Evolutionary conservation across 306 rosid genomes (phyloP), one percentile per base, ranked within the genome.

Genomic region (Prunus campanulata): DNA sequence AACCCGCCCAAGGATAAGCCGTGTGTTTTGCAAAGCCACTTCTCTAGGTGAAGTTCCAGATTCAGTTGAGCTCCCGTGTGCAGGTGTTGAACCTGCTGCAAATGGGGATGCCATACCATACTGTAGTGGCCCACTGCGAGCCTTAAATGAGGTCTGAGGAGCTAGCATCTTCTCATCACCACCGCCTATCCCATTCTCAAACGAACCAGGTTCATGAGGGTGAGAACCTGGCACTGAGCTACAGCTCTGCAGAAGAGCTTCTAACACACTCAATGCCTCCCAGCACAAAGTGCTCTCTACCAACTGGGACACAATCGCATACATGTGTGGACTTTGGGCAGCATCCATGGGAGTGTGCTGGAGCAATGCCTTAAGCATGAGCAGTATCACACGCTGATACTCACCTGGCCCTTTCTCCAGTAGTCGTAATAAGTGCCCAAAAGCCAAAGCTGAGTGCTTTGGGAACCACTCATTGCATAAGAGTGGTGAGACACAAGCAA

Each of bases 311-410:
- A 96, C 99, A 29, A 91, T 85, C 30, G 99, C 96, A 70, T 91
- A 96, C 87, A 96, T 96, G 77, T 96, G 99, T 2, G 99, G 98
- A 78, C 99, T 96, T 83, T 96, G 99, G 35, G 99, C 87, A 55
- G 98, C 98, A 77, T 96, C 99, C 90, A 96, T 88, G 25, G 98
- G 99, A 68, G 99, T 93, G 88, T 93, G 98, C 84, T 91, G 98
- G 77, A 96, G 98, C 81, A 96, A 86, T 61, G 98, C 99, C 85
- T 93, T 96, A 54, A 96, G 93, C 94, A 91, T 88, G 18, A 96
- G 96, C 56, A 96, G 88, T 81, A 96, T 96, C 68, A 93, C 98
- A 0, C 99, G 97, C 77, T 96, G 99, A 83, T 96, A 96, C 83
- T 90, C 98, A 12, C 89, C 88, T 0, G 99, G 99, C 48, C 99